A percentile compares a stretch with the other conserved stretches of the same genome.
These are phyloP conservation scores for Luffa aegyptiaca DNA, from an alignment of 306 rosid genomes.

Conservation along the genomic window DNA sequence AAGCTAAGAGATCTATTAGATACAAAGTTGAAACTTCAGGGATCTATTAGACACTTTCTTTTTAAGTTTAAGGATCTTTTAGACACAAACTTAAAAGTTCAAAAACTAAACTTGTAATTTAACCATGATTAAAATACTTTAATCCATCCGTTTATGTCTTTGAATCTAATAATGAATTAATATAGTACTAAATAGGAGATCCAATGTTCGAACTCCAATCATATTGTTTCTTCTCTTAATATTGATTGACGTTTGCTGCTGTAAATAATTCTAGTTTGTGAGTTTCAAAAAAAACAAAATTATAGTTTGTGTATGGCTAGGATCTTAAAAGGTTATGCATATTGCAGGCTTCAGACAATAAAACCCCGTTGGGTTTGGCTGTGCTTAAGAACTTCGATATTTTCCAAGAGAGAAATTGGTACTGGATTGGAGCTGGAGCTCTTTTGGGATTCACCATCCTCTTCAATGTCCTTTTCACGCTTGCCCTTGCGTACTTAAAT, in stretches of 20 bases:
- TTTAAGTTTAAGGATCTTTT: too few relatives aligned
- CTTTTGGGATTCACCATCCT: conserved; percentile 47
- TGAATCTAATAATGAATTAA: background rate
- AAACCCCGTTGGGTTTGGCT: conserved; percentile 41
- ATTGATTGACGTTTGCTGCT: background rate
- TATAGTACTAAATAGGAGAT: background rate
- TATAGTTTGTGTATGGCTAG: background rate
- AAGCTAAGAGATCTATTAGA: too few relatives aligned
- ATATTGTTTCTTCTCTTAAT: background rate
- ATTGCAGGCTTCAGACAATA: conserved; percentile 42
- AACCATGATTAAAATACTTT: too few relatives aligned
- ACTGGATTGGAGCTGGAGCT: conserved; percentile 75
- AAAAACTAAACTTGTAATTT: too few relatives aligned
- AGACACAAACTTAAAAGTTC: too few relatives aligned
- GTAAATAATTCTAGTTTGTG: too few relatives aligned
- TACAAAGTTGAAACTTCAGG: too few relatives aligned
- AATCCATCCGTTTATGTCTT: background rate
- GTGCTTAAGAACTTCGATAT: conserved; percentile 41
- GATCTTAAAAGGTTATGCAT: background rate
- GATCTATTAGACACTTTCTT: too few relatives aligned
- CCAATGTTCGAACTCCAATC: background rate
- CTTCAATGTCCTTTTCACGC: conserved; percentile 71
- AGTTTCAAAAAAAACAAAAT: too few relatives aligned
- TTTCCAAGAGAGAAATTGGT: conserved; percentile 39
- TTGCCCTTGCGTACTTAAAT: conserved; percentile 66